Conservation (phyloP, 1,139 yeast genomes). For the Yamadazyma mexicana region DNA sequence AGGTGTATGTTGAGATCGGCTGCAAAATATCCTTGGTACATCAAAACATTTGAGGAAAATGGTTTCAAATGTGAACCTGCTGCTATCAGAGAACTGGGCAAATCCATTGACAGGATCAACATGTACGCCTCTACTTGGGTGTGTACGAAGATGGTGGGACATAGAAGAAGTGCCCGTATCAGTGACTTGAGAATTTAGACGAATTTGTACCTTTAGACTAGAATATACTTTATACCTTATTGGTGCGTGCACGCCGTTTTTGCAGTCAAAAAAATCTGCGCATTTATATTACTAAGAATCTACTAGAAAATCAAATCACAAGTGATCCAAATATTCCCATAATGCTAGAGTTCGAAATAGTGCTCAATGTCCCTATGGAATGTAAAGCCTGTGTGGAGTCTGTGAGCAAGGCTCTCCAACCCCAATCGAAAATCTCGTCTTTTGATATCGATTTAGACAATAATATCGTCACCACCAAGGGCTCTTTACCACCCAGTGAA, state of each 20-base stretch:
- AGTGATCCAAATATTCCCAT: neutral
- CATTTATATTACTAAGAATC: neutral
- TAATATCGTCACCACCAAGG: conserved; percentile 64
- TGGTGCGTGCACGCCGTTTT: no score
- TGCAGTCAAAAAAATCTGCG: no score
- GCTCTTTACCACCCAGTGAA: conserved; percentile 67
- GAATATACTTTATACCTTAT: no score
- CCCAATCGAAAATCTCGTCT: conserved; percentile 45
- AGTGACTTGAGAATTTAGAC: conserved; percentile 39
- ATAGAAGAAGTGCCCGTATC: conserved; percentile 43
- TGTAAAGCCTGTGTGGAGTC: conserved; percentile 70
- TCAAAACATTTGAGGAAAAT: conserved; percentile 59
- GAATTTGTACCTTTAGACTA: no score
- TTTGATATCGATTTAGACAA: conserved; percentile 53
- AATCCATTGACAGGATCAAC: conserved; percentile 73
- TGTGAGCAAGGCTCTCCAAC: conserved; percentile 52
- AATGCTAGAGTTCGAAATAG: conserved; percentile 47
- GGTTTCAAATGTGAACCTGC: conserved; percentile 73
- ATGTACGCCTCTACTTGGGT: conserved; percentile 92
- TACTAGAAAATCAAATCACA: neutral
- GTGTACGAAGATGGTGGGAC: conserved; percentile 50
- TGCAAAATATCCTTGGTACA: conserved; percentile 75
- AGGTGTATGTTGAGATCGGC: conserved; percentile 79
- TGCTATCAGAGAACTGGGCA: conserved; percentile 61
- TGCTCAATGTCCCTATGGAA: conserved; percentile 77